These are phyloP conservation scores for Sarocladium brachiariae DNA, from an alignment of 2,329 filamentous ascomycete species.

Conservation along the genomic window DNA sequence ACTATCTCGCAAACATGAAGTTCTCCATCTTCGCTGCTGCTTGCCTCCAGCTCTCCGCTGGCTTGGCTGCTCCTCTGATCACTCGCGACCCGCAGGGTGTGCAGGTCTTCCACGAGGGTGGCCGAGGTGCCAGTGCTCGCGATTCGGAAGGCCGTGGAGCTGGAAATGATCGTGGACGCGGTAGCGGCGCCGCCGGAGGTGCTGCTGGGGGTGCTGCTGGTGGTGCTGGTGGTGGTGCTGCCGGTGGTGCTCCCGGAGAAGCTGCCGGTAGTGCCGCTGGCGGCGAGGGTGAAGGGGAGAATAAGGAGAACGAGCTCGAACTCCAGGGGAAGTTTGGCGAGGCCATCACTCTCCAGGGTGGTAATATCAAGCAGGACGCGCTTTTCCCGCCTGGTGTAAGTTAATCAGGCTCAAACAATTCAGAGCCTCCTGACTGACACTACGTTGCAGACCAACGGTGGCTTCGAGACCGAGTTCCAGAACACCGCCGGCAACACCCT, in stretches of 20 bases:
- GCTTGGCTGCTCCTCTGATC: constrained; percentile 2
- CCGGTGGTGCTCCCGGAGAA: constrained; percentile 5
- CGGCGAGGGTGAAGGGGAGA: constrained; percentile 12
- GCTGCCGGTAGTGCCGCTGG: background rate
- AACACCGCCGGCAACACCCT: constrained; percentile 25
- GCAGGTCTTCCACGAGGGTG: background rate
- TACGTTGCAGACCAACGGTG: constrained; percentile 20
- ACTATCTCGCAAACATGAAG: constrained; percentile 4
- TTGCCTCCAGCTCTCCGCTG: constrained; percentile 5
- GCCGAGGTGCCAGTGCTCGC: background rate
- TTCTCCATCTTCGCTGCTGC: constrained; percentile 2
- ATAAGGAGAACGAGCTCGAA: constrained; percentile 22
- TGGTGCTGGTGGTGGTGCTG: background rate
- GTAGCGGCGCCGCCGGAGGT: background rate
- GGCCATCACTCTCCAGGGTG: constrained; percentile 22
- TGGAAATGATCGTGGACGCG: background rate
- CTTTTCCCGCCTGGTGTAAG: constrained; percentile 27
- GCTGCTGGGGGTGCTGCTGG: constrained; percentile 7
- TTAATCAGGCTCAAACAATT: no score
- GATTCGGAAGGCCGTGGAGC: background rate
- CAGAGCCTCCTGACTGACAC: no score
- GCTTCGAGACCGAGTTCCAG: constrained; percentile 33
- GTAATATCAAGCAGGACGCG: constrained; percentile 25
- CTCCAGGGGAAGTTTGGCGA: constrained; percentile 23
- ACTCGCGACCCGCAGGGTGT: background rate